A percentile compares a stretch with the other conserved stretches of the same genome.
Evolutionary conservation across 306 rosid species (phyloP).

Genomic region (Canavalia gladiata): DNA sequence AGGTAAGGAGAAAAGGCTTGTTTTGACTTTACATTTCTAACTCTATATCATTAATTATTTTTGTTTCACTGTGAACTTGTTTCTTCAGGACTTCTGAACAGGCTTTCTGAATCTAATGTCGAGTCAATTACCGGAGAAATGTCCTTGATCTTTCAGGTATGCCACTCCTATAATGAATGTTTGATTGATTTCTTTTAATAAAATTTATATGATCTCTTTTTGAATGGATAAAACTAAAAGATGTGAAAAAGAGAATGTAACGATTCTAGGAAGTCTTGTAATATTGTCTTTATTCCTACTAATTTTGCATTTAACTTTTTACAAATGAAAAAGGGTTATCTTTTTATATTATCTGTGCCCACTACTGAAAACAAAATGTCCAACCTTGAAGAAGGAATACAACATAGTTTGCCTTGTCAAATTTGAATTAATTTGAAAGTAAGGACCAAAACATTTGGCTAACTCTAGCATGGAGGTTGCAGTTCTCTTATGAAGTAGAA

Average conservation of each 20-base stretch:
- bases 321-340: background rate
- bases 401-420: conserved; percentile 26
- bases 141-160: conserved; percentile 65
- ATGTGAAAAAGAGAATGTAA: background rate
- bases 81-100: conserved; percentile 72
- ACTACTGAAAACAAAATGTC: conserved; percentile 23
- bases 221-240: conserved; percentile 18
- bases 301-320: background rate
- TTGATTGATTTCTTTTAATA: conserved; percentile 7
- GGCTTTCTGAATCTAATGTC: conserved; percentile 74
- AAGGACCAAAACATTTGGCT: conserved; percentile 21
- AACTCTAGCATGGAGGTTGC: conserved; percentile 14
- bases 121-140: conserved; percentile 80
- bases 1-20: conserved; percentile 51
- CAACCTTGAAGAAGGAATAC: conserved; percentile 14
- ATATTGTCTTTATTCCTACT: background rate
- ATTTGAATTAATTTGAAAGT: conserved; percentile 22
- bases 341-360: conserved; percentile 1
- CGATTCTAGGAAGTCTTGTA: background rate
- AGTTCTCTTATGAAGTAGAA: conserved; percentile 12
- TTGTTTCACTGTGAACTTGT: conserved; percentile 38
- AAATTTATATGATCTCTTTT: background rate
- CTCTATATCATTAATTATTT: conserved; percentile 16
- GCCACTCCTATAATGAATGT: conserved; percentile 20
- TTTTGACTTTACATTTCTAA: conserved; percentile 31